phyloP scores from a whole-genome alignment of 164 flowering plant genomes.

The Vitis riparia region DNA sequence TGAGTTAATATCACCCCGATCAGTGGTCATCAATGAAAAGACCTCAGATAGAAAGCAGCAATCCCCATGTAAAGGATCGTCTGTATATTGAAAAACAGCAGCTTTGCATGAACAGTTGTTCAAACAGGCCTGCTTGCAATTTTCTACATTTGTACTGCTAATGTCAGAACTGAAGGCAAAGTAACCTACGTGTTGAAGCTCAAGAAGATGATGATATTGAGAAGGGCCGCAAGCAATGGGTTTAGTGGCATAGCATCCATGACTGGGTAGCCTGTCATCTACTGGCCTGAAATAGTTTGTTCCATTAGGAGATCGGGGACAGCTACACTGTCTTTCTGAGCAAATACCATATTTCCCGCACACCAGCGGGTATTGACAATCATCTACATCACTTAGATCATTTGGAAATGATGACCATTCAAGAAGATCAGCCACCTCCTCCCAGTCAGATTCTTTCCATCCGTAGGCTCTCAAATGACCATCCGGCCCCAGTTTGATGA shows the following conservation, averaged over 20 bases:
- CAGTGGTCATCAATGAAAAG: too few species aligned
- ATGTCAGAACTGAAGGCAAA: conserved; percentile 5
- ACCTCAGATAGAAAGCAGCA: too few species aligned
- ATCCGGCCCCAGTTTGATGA: too few species aligned
- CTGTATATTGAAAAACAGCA: too few species aligned
- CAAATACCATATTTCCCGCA: conserved; percentile 36
- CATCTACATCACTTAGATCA: neutral
- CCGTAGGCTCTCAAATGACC: too few species aligned
- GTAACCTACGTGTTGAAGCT: conserved; percentile 14
- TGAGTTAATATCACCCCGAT: too few species aligned
- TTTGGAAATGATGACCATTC: neutral
- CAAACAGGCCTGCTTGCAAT: conserved; percentile 6
- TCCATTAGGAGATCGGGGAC: neutral
- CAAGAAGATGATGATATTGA: conserved; percentile 11
- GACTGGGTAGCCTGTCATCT: conserved; percentile 8
- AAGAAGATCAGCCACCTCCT: conserved; percentile 16
- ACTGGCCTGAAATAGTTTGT: conserved; percentile 15
- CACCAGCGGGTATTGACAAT: conserved; percentile 23
- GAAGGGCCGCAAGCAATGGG: conserved; percentile 14
- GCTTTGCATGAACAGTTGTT: too few species aligned
- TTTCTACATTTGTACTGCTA: neutral
- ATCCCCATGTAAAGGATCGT: too few species aligned
- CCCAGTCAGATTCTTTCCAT: neutral
- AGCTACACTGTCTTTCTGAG: conserved; percentile 15
- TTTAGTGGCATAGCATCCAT: conserved; percentile 19